Conservation (phyloP, 2,329 filamentous ascomycete genomes). For the Calonectria pseudoreteaudii region DNA sequence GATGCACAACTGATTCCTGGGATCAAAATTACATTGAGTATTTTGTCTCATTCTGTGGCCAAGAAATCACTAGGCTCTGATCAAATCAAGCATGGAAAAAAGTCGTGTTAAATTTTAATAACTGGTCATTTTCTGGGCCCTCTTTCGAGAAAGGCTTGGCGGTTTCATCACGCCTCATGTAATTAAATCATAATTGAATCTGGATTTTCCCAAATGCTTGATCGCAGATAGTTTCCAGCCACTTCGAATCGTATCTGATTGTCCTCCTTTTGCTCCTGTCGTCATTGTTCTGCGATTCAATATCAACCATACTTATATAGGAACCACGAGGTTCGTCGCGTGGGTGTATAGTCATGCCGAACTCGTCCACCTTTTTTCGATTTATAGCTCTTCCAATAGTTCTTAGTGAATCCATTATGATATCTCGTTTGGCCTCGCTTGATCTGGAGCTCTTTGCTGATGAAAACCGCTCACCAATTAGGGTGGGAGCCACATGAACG, state of each 20-base stretch:
- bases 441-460: not conserved
- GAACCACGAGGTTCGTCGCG: not conserved
- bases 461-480: not conserved
- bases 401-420: not conserved
- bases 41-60: too few species aligned
- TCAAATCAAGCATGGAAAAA: too few species aligned
- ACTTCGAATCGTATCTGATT: not conserved
- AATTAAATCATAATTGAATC: not conserved
- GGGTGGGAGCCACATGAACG: constrained; percentile 22
- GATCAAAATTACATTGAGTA: too few species aligned
- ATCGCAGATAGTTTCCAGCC: not conserved
- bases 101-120: not conserved
- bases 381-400: not conserved
- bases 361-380: not conserved
- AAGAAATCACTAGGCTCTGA: too few species aligned
- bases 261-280: not conserved
- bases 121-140: not conserved
- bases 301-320: not conserved
- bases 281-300: not conserved
- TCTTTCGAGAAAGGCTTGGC: not conserved
- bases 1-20: too few species aligned
- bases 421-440: not conserved
- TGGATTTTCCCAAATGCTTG: not conserved
- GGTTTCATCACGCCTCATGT: not conserved
- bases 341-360: not conserved